Evolutionary conservation across 1,284 basidiomycete genomes (phyloP).

Genomic region (Schizophyllum amplum): DNA sequence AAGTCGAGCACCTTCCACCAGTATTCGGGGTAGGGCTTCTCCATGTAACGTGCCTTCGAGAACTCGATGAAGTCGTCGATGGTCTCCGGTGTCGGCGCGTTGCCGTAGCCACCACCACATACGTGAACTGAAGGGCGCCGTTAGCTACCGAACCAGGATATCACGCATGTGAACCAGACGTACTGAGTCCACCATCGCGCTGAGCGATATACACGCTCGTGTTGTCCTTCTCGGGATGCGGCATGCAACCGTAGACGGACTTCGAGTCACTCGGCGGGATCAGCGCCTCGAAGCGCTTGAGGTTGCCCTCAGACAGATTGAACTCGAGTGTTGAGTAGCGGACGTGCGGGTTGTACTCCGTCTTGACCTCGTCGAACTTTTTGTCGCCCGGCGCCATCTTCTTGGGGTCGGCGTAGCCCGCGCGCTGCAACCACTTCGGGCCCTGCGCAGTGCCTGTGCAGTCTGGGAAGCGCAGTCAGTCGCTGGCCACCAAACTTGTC

Average conservation of each 20-base stretch:
- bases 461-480: conserved; percentile 5
- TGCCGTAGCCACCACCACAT: not conserved
- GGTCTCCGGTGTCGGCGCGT: conserved; percentile 6
- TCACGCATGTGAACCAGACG: not conserved
- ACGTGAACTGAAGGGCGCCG: not conserved
- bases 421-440: not conserved
- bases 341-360: not conserved
- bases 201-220: not conserved
- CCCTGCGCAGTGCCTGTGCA: conserved; percentile 16
- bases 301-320: not conserved
- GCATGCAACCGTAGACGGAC: not conserved
- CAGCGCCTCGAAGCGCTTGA: not conserved
- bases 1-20: conserved; percentile 14
- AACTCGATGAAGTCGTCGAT: conserved; percentile 13
- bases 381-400: not conserved
- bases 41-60: conserved; percentile 1
- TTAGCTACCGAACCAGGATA: not conserved
- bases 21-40: conserved; percentile 14
- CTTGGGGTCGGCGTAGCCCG: not conserved
- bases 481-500: too few relatives aligned
- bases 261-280: not conserved
- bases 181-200: not conserved
- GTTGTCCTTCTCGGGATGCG: not conserved
- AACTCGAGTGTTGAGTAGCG: not conserved
- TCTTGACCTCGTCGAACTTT: not conserved